Percentiles rank a stretch among this genome's conserved stretches.
These are phyloP conservation scores for Botrytis hyacinthi DNA, from an alignment of 2,329 filamentous ascomycete species.

Conservation along the genomic window DNA sequence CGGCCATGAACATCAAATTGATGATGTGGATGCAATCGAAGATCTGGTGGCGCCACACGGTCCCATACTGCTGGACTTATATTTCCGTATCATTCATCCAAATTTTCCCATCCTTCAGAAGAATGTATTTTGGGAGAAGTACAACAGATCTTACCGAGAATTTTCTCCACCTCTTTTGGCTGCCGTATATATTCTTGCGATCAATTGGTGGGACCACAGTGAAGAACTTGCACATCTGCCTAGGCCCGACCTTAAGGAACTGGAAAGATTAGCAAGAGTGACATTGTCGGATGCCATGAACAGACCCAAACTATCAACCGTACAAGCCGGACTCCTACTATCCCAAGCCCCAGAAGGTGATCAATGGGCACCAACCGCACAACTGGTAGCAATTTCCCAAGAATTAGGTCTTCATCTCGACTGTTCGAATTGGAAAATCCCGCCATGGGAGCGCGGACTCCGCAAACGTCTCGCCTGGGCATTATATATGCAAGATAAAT, in stretches of 20 bases:
- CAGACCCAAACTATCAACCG: conserved; percentile 75
- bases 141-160: conserved; percentile 67
- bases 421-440: conserved; percentile 83
- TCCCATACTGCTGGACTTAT: conserved; percentile 73
- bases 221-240: conserved; percentile 61
- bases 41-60: conserved; percentile 73
- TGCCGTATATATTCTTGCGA: conserved; percentile 78
- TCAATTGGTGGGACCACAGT: conserved; percentile 84
- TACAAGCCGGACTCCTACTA: conserved; percentile 73
- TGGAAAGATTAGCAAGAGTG: conserved; percentile 72
- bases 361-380: conserved; percentile 81
- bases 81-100: conserved; percentile 78
- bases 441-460: conserved; percentile 80
- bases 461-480: conserved; percentile 88
- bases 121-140: conserved; percentile 74
- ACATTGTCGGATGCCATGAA: conserved; percentile 76
- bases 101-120: conserved; percentile 82
- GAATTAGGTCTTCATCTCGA: conserved; percentile 88
- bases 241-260: conserved; percentile 67
- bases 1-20: conserved; percentile 66
- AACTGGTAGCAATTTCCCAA: conserved; percentile 81
- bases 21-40: conserved; percentile 72
- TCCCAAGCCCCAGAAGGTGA: conserved; percentile 74
- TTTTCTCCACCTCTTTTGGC: conserved; percentile 76
- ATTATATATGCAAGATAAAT: conserved; percentile 91